Evolutionary conservation across 1,284 basidiomycete species (phyloP).

Genomic region (Ganoderma boninense): DNA sequence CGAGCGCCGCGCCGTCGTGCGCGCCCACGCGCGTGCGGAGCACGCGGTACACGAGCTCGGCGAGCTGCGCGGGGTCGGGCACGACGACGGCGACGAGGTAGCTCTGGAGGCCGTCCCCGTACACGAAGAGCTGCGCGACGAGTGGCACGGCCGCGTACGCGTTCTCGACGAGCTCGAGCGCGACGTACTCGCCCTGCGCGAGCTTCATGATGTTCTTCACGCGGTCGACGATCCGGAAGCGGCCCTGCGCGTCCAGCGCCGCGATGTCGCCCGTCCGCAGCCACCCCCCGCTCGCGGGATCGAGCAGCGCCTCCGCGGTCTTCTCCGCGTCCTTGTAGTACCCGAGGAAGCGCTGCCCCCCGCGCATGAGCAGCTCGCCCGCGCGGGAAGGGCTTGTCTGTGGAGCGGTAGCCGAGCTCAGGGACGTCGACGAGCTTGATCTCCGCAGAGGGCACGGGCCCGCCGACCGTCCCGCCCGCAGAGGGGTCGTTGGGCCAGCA

Average conservation of each 20-base stretch:
- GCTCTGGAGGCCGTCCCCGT: constrained; percentile 87
- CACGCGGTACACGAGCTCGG: constrained; percentile 67
- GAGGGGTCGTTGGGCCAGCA: constrained; percentile 64
- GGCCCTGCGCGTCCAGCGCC: constrained; percentile 81
- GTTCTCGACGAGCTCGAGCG: constrained; percentile 95
- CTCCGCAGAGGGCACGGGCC: constrained; percentile 78
- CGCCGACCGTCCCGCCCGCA: constrained; percentile 81
- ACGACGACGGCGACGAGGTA: constrained; percentile 87
- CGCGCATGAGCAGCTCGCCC: constrained; percentile 88
- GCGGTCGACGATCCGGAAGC: constrained; percentile 93
- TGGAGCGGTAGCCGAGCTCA: constrained; percentile 86
- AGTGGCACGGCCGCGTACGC: constrained; percentile 78
- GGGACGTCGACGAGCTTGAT: constrained; percentile 91
- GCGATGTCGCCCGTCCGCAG: constrained; percentile 93
- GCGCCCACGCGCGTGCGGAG: constrained; percentile 60
- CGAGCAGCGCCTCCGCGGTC: constrained; percentile 70
- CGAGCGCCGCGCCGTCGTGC: constrained; percentile 63
- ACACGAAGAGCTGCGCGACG: constrained; percentile 81
- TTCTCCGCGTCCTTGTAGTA: constrained; percentile 86
- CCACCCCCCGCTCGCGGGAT: constrained; percentile 78
- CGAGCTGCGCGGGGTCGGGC: constrained; percentile 79
- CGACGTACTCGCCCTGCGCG: constrained; percentile 96
- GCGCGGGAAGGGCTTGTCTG: constrained; percentile 91
- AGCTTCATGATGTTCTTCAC: constrained; percentile 99
- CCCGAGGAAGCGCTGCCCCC: constrained; percentile 66